A percentile compares a stretch with the other conserved stretches of the same genome.
These are phyloP conservation scores for Cubamyces lactineus DNA, from an alignment of 768 basidiomycete species.

Conservation along the genomic window DNA sequence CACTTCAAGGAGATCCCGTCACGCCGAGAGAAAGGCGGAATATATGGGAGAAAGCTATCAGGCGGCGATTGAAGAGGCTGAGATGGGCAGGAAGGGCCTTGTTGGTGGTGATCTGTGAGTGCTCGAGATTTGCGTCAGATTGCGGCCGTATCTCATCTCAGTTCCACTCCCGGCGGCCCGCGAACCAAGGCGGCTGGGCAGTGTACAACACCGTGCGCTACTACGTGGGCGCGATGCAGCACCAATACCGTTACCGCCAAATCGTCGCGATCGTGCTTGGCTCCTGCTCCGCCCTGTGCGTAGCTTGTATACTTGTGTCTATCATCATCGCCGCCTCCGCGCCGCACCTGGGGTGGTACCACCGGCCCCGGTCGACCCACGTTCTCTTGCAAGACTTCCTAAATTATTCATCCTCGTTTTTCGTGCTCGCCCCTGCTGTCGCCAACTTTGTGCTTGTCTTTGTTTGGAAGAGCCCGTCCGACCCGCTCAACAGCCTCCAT, in stretches of 20 bases:
- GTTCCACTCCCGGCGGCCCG: not conserved
- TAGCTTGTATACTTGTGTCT: slow-evolving; percentile 44
- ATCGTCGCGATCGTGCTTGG: slow-evolving; percentile 52
- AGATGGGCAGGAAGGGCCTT: slow-evolving; percentile 34
- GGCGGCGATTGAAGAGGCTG: slow-evolving; percentile 41
- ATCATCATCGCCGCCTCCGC: slow-evolving; percentile 45
- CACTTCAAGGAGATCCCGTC: slow-evolving; percentile 34
- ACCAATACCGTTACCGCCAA: slow-evolving; percentile 46
- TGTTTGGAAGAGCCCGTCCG: slow-evolving; percentile 50
- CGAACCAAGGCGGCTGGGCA: slow-evolving; percentile 55
- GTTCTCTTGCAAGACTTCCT: slow-evolving; percentile 39
- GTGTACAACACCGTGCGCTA: slow-evolving; percentile 67
- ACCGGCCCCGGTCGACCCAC: slow-evolving; percentile 37
- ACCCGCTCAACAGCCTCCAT: slow-evolving; percentile 40
- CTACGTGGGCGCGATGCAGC: slow-evolving; percentile 57
- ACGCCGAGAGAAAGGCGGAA: slow-evolving; percentile 37
- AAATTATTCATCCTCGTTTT: slow-evolving; percentile 47
- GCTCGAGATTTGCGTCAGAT: slow-evolving; percentile 8
- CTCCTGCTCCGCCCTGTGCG: slow-evolving; percentile 45
- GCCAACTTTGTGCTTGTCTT: slow-evolving; percentile 59
- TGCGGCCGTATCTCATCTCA: not conserved
- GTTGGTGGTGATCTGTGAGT: slow-evolving; percentile 43
- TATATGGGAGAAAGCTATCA: slow-evolving; percentile 32
- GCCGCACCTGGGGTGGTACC: slow-evolving; percentile 35
- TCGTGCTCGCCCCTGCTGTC: slow-evolving; percentile 55